Evolutionary conservation across 2,329 filamentous ascomycete species (phyloP), one percentile per base, ranked within the genome.

Genomic region (Xenoacremonium recifei): DNA sequence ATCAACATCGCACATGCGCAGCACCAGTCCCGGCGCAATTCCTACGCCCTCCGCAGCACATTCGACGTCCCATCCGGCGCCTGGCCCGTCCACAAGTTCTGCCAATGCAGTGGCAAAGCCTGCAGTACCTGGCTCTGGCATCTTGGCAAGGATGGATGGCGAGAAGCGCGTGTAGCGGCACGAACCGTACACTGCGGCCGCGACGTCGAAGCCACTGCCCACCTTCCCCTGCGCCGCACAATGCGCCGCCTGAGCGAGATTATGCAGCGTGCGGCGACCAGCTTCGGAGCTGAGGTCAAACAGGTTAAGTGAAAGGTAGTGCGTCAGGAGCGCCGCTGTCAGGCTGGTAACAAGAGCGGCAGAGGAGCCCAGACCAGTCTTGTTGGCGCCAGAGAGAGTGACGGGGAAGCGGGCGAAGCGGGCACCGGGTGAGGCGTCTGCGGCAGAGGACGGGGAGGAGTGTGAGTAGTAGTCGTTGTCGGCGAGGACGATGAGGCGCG

Each of bases 151-250:
- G 11, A 96, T 73, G 0, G 76, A 71, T 0, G 93, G 91, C 0
- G 88, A 92, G 71, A 99, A 99, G n/a, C 93, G 85, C 16, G 86
- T 80, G 74, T 99, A 99, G 10, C 87, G 73, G 63, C 89, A 96
- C 13, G 88, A 91, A 13, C 93, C 93, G 64, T 89, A 96, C 13
- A 96, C 89, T 15, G 93, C 93, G 19, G 87, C 85, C 0, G 92
- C 93, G 39, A 99, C 87, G 62, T 99, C 93, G 63, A 99, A 99
- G 16, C 93, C 93, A 1, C 87, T 93, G 37, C 93, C 93, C 15
- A 99, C 84, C 67, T 99, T 99, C 18, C 93, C 93, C 70, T 99
- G 93, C 0, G 93, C 93, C 2, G 92, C 89, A 62, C 92, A 96
- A 70, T 99, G 93, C 4, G 89, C 85, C 2, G 88, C 87, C 71